These are phyloP conservation scores for Puccinia novopanici DNA, from an alignment of 1,284 basidiomycete species.

Conservation along the genomic window DNA sequence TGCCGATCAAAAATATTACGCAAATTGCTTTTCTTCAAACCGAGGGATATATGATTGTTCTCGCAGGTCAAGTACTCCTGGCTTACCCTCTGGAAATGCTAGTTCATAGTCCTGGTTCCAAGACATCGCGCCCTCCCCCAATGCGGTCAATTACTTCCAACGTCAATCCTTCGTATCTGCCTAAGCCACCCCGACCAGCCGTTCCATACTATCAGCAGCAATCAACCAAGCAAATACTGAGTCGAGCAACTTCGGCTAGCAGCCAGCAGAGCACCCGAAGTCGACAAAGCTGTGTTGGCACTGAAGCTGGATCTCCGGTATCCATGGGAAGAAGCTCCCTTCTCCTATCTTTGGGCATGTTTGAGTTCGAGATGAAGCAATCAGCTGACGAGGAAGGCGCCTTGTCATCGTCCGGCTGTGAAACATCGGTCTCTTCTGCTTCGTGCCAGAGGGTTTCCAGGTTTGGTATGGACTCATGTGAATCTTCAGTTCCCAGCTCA, in stretches of 20 bases:
- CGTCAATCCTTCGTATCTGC: neutral
- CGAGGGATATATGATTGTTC: conserved; percentile 90
- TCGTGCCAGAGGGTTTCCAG: neutral
- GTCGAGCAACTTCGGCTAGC: conserved; percentile 19
- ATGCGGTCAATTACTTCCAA: conserved; percentile 16
- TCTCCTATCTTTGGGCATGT: conserved; percentile 8
- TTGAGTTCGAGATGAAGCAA: conserved; percentile 24
- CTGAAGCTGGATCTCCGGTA: neutral
- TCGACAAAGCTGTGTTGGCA: neutral
- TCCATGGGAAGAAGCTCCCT: neutral
- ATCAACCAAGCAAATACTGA: conserved; percentile 24
- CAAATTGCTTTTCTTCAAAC: conserved; percentile 93
- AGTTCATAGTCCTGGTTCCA: conserved; percentile 57
- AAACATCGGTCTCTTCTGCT: neutral
- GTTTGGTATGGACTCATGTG: conserved; percentile 10
- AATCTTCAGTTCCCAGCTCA: conserved; percentile 27
- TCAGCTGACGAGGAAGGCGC: neutral
- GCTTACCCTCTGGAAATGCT: conserved; percentile 70
- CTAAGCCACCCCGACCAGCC: conserved; percentile 51
- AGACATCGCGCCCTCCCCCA: neutral
- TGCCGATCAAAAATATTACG: conserved; percentile 85
- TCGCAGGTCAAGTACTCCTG: conserved; percentile 74
- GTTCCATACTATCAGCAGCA: conserved; percentile 46
- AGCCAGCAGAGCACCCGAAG: conserved; percentile 26
- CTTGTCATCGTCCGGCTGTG: conserved; percentile 8